These are phyloP conservation scores for Thermothelomyces thermophilus DNA, from an alignment of 2,329 filamentous ascomycete genomes.

Conservation along the genomic window DNA sequence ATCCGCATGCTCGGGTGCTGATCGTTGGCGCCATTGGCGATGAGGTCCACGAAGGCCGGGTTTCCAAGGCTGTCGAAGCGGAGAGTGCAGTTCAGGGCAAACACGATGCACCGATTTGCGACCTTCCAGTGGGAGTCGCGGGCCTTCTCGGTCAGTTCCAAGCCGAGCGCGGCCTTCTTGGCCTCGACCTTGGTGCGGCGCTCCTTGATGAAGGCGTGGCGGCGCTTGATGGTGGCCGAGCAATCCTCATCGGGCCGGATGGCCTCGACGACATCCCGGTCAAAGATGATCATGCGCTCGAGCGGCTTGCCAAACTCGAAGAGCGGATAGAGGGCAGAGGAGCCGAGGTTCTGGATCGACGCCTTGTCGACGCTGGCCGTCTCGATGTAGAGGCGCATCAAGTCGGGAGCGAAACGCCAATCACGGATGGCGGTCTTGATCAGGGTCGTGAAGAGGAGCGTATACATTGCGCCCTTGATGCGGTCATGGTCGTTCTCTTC, in stretches of 20 bases:
- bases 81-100: slow-evolving; percentile 83
- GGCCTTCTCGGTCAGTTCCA: slow-evolving; percentile 73
- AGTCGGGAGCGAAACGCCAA: slow-evolving; percentile 89
- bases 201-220: slow-evolving; percentile 66
- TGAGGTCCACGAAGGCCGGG: slow-evolving; percentile 72
- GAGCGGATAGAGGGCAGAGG: slow-evolving; percentile 73
- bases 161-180: slow-evolving; percentile 72
- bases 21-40: slow-evolving; percentile 77
- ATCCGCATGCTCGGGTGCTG: slow-evolving; percentile 79
- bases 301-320: slow-evolving; percentile 88
- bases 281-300: slow-evolving; percentile 77
- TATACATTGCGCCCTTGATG: slow-evolving; percentile 93
- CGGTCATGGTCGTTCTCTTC: slow-evolving; percentile 76
- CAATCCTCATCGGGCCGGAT: slow-evolving; percentile 67
- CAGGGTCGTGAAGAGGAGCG: slow-evolving; percentile 79
- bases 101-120: slow-evolving; percentile 79
- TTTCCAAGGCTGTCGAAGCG: slow-evolving; percentile 87
- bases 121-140: slow-evolving; percentile 93
- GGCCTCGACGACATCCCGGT: slow-evolving; percentile 61
- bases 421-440: slow-evolving; percentile 82
- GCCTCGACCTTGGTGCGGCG: slow-evolving; percentile 72
- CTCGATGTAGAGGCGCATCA: slow-evolving; percentile 84
- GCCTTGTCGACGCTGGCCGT: slow-evolving; percentile 87
- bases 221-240: slow-evolving; percentile 52
- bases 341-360: slow-evolving; percentile 84